phyloP scores from a whole-genome alignment of 805 yeast genomes.

The Cyberlindnera americana region DNA sequence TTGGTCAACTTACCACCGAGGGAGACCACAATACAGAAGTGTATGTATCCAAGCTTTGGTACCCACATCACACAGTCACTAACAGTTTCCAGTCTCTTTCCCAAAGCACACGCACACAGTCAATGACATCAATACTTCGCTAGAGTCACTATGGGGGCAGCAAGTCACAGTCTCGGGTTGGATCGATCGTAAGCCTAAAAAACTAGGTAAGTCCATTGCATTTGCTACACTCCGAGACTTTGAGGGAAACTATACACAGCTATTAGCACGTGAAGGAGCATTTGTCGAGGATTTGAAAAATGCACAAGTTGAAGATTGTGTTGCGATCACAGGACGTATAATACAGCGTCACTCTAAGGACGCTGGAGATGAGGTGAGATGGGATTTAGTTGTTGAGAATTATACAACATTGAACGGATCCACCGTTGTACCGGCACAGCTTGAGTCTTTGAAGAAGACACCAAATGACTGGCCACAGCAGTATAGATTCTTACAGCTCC shows the following conservation, averaged over 20 bases:
- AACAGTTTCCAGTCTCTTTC: slow-evolving; percentile 16
- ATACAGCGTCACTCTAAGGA: slow-evolving; percentile 31
- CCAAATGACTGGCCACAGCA: slow-evolving; percentile 71
- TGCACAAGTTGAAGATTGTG: slow-evolving; percentile 69
- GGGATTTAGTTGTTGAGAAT: slow-evolving; percentile 56
- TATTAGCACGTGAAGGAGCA: slow-evolving; percentile 40
- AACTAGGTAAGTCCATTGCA: slow-evolving; percentile 56
- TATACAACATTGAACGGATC: slow-evolving; percentile 61
- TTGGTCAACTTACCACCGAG: slow-evolving; percentile 6
- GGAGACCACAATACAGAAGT: slow-evolving; percentile 11
- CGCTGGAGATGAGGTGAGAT: slow-evolving; percentile 26
- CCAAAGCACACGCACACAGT: slow-evolving; percentile 26
- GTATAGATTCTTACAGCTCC: slow-evolving; percentile 74
- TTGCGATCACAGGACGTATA: slow-evolving; percentile 59
- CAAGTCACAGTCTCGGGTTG: slow-evolving; percentile 71
- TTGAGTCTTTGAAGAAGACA: slow-evolving; percentile 53
- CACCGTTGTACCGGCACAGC: slow-evolving; percentile 61
- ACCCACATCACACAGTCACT: not conserved
- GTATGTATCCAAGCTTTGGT: not conserved
- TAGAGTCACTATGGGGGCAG: slow-evolving; percentile 7
- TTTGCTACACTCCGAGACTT: slow-evolving; percentile 77
- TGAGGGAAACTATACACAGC: slow-evolving; percentile 63
- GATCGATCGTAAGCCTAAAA: slow-evolving; percentile 72
- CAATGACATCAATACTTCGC: slow-evolving; percentile 5
- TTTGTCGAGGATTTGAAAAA: slow-evolving; percentile 38